phyloP scores from a whole-genome alignment of 345 rosid species.

The Alliaria petiolata region DNA sequence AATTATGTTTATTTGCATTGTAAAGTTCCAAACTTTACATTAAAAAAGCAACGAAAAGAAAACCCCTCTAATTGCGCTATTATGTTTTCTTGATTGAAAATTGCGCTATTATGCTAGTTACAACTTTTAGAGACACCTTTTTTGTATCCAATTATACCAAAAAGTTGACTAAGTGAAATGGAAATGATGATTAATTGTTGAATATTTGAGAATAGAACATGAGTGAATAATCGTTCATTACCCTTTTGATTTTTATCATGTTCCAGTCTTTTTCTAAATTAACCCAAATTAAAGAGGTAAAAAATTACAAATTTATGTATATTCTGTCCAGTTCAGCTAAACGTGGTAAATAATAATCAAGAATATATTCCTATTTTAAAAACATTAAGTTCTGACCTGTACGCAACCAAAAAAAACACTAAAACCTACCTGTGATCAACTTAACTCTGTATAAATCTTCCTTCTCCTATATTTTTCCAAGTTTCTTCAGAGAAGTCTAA shows the following conservation, averaged over 20 bases:
- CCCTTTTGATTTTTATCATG: constrained; percentile 25
- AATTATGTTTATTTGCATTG: constrained; percentile 21
- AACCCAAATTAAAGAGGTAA: not conserved
- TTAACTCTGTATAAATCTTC: constrained; percentile 18
- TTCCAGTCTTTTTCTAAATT: constrained; percentile 1
- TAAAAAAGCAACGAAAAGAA: constrained; percentile 17
- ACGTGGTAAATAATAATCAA: not conserved
- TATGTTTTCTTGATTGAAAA: constrained; percentile 1
- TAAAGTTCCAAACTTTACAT: constrained; percentile 23
- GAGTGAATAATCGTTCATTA: constrained; percentile 39
- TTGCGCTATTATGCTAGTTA: constrained; percentile 44
- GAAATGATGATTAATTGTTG: constrained; percentile 43
- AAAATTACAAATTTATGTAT: not conserved
- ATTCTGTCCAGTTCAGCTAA: constrained; percentile 8
- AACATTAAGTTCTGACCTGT: constrained; percentile 25
- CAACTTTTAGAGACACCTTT: constrained; percentile 9
- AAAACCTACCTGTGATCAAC: constrained; percentile 24
- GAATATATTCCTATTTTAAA: constrained; percentile 3
- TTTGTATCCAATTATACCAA: constrained; percentile 36
- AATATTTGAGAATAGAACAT: constrained; percentile 37
- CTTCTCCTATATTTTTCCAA: not conserved
- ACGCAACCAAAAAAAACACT: constrained; percentile 18
- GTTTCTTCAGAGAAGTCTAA: not conserved
- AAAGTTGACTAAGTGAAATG: constrained; percentile 28
- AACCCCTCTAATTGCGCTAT: constrained; percentile 60